Percentiles rank a stretch among this genome's conserved stretches.
phyloP scores from a whole-genome alignment of 257 asterid species.

The Thymus mandschuricus region DNA sequence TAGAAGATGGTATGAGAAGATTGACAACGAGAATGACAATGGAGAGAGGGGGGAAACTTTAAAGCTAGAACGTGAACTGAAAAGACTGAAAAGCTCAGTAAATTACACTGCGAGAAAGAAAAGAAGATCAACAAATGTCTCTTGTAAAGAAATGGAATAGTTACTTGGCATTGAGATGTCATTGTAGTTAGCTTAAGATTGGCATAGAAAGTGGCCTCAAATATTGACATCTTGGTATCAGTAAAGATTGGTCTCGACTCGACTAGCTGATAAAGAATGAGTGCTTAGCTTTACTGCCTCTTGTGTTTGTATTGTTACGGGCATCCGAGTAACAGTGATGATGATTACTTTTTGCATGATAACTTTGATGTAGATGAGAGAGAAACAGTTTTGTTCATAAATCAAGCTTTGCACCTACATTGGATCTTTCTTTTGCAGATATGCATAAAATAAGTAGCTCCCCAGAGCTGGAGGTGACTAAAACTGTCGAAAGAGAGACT shows the following conservation, averaged over 20 bases:
- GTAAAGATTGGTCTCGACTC: conserved; percentile 4
- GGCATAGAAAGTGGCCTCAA: conserved; percentile 14
- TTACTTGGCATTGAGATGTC: conserved; percentile 1
- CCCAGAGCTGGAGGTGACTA: conserved; percentile 32
- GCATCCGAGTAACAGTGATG: not conserved
- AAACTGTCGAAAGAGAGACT: conserved; percentile 33
- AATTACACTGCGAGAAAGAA: conserved; percentile 36
- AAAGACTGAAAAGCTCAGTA: conserved; percentile 38
- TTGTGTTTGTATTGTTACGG: not conserved
- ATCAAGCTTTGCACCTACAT: conserved; percentile 15
- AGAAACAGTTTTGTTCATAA: not conserved
- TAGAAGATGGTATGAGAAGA: conserved; percentile 29
- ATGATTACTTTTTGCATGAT: conserved; percentile 4
- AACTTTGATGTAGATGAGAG: not conserved
- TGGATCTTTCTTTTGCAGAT: conserved; percentile 33
- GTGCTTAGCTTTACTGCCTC: conserved; percentile 4
- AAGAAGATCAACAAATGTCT: conserved; percentile 26
- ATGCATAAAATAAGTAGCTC: conserved; percentile 39
- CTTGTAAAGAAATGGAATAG: not conserved
- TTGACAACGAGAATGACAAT: conserved; percentile 28
- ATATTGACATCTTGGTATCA: conserved; percentile 8
- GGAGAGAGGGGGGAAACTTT: conserved; percentile 30
- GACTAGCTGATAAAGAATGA: conserved; percentile 5
- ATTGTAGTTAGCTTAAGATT: conserved; percentile 22
- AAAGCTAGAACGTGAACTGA: conserved; percentile 43